Percentiles rank a stretch among this genome's conserved stretches.
These are phyloP conservation scores for Pilobolus umbonatus DNA, from an alignment of 192 early-diverging fungal species.

Conservation along the genomic window DNA sequence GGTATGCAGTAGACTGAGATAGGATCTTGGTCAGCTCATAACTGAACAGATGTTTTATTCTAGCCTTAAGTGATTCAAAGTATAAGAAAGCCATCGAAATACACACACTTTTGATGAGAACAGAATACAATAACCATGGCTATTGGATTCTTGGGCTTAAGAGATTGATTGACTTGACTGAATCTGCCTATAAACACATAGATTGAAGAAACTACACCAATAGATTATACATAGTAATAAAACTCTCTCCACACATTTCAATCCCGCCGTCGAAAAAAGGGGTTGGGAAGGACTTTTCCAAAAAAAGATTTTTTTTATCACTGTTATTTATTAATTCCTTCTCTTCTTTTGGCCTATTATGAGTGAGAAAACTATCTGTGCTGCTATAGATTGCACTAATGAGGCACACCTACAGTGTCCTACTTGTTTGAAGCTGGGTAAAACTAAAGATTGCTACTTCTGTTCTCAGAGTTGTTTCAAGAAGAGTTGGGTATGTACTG, in stretches of 20 bases:
- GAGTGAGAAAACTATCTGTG: conserved; percentile 29
- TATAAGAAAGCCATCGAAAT: conserved; percentile 35
- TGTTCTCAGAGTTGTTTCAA: conserved; percentile 77
- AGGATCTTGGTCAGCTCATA: not conserved
- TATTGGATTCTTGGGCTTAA: conserved; percentile 45
- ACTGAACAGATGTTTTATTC: too few species aligned
- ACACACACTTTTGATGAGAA: conserved; percentile 42
- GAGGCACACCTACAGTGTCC: conserved; percentile 70
- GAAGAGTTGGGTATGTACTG: conserved; percentile 50
- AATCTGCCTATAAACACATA: not conserved
- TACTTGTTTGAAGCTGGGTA: conserved; percentile 61
- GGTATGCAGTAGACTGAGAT: not conserved
- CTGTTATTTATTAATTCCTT: not conserved
- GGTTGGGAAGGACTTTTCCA: too few species aligned
- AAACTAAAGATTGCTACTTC: conserved; percentile 56
- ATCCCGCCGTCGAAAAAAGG: too few species aligned
- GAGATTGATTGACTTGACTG: conserved; percentile 36
- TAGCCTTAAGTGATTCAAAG: conserved; percentile 32
- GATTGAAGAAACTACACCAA: too few species aligned
- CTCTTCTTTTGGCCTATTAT: not conserved
- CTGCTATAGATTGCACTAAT: conserved; percentile 54
- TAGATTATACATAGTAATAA: too few species aligned
- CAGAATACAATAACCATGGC: conserved; percentile 42
- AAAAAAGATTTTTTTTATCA: too few species aligned
- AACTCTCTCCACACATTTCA: too few species aligned